Percentiles rank a stretch among this genome's conserved stretches.
Evolutionary conservation across 1,284 basidiomycete genomes (phyloP).

Genomic region (Macrocystidia cucumis): DNA sequence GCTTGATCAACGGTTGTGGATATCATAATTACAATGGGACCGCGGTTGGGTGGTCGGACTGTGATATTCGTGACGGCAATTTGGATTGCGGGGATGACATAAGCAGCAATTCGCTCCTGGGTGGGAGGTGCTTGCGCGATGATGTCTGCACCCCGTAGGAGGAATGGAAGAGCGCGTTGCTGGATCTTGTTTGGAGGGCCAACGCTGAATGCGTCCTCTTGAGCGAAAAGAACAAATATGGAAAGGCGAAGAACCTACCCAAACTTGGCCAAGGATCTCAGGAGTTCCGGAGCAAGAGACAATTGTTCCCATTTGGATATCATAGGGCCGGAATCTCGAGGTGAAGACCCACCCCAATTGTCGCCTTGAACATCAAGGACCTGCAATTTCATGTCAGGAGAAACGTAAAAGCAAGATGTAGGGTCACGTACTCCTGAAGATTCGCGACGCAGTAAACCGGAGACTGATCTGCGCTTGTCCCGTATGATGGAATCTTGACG

Average conservation of each 20-base stretch:
- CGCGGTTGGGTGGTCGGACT: conserved; percentile 51
- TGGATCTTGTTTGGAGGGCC: conserved; percentile 99
- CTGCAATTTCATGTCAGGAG: conserved; percentile 22
- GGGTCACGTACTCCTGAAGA: conserved; percentile 55
- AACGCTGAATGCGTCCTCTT: conserved; percentile 44
- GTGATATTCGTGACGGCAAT: conserved; percentile 62
- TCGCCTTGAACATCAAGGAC: conserved; percentile 44
- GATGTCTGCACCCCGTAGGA: conserved; percentile 90
- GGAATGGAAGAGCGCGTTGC: conserved; percentile 91
- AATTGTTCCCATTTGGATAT: conserved; percentile 97
- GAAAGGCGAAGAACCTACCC: conserved; percentile 61
- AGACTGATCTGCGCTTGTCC: conserved; percentile 73
- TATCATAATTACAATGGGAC: conserved; percentile 87
- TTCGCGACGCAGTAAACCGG: conserved; percentile 61
- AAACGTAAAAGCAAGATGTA: conserved; percentile 5
- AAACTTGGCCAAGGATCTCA: conserved; percentile 88
- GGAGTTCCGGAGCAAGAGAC: conserved; percentile 77
- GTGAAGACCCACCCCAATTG: conserved; percentile 41
- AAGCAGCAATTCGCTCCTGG: conserved; percentile 96
- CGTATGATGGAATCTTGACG: conserved; percentile 34
- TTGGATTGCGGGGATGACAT: conserved; percentile 91
- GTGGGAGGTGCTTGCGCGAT: conserved; percentile 98
- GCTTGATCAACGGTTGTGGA: conserved; percentile 98
- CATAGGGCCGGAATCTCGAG: conserved; percentile 74
- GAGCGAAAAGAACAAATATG: conserved; percentile 1